Evolutionary conservation across 257 asterid species (phyloP).

Genomic region (Primulina eburnea): DNA sequence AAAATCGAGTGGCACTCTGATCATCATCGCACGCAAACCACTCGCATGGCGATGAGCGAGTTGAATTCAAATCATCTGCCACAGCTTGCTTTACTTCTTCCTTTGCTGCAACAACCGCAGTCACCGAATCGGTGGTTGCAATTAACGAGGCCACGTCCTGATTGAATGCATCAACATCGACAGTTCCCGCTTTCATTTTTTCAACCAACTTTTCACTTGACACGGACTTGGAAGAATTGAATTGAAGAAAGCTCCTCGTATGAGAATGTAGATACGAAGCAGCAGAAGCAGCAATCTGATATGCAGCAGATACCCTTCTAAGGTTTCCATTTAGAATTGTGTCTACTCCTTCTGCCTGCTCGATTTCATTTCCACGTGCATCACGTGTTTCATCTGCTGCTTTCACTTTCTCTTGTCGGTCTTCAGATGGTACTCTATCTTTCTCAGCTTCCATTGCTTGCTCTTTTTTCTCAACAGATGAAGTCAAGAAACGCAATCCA

Average conservation of each 20-base stretch:
- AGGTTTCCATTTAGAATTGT: slow-evolving; percentile 31
- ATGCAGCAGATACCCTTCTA: slow-evolving; percentile 62
- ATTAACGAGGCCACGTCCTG: slow-evolving; percentile 66
- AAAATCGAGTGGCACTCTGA: slow-evolving; percentile 70
- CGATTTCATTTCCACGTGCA: slow-evolving; percentile 25
- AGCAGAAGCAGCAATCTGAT: slow-evolving; percentile 88
- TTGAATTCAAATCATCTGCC: slow-evolving; percentile 86
- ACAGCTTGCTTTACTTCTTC: slow-evolving; percentile 98
- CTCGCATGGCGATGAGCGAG: slow-evolving; percentile 78
- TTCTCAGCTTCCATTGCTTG: slow-evolving; percentile 51
- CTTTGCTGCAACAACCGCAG: slow-evolving; percentile 93
- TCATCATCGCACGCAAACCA: slow-evolving; percentile 94
- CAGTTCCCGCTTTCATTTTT: slow-evolving; percentile 18
- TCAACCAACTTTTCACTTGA: slow-evolving; percentile 27
- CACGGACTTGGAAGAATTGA: slow-evolving; percentile 43
- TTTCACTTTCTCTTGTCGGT: slow-evolving; percentile 28
- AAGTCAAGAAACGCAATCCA: slow-evolving; percentile 58
- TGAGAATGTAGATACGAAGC: slow-evolving; percentile 91
- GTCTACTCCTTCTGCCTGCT: slow-evolving; percentile 22
- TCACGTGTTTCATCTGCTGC: slow-evolving; percentile 26
- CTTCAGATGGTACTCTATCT: slow-evolving; percentile 44
- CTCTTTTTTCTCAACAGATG: slow-evolving; percentile 82
- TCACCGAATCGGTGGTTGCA: slow-evolving; percentile 88
- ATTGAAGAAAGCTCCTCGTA: slow-evolving; percentile 64
- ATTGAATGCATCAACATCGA: slow-evolving; percentile 28